A percentile compares a stretch with the other conserved stretches of the same genome.
phyloP scores from a whole-genome alignment of 208 protist genomes.

The Kentomonas sorsogonicus region DNA sequence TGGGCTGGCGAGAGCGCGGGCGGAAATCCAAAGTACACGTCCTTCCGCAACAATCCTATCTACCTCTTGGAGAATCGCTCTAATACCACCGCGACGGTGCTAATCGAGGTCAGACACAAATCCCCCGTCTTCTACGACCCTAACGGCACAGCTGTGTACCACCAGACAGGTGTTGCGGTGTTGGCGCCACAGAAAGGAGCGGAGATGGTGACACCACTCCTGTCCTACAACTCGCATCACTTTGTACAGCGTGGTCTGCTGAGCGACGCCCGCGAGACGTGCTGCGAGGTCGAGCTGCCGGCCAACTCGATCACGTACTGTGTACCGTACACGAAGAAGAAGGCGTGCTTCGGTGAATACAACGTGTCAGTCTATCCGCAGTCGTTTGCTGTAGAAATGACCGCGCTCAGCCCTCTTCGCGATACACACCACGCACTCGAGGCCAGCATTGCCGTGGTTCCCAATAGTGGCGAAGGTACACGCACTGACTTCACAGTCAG shows the following conservation, averaged over 20 bases:
- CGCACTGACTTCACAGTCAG: slow-evolving; percentile 61
- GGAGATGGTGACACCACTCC: slow-evolving; percentile 48
- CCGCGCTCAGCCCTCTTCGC: slow-evolving; percentile 52
- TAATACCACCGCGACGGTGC: slow-evolving; percentile 44
- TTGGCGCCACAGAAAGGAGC: slow-evolving; percentile 41
- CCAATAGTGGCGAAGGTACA: slow-evolving; percentile 22
- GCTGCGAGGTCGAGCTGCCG: slow-evolving; percentile 46
- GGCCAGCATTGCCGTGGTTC: slow-evolving; percentile 32
- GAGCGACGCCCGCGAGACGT: slow-evolving; percentile 47
- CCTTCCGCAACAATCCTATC: slow-evolving; percentile 84
- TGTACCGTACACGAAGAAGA: slow-evolving; percentile 73
- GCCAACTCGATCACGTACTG: slow-evolving; percentile 53
- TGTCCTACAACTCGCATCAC: slow-evolving; percentile 65
- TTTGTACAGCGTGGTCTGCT: slow-evolving; percentile 40
- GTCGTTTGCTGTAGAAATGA: slow-evolving; percentile 51
- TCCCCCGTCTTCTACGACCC: slow-evolving; percentile 46
- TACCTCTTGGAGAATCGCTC: slow-evolving; percentile 79
- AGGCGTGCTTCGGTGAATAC: slow-evolving; percentile 50
- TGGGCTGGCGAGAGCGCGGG: slow-evolving; percentile 59
- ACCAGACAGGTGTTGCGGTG: slow-evolving; percentile 62
- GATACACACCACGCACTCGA: slow-evolving; percentile 35
- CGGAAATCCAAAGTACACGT: slow-evolving; percentile 73
- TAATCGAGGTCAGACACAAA: slow-evolving; percentile 67
- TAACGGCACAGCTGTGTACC: slow-evolving; percentile 69
- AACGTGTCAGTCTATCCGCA: slow-evolving; percentile 74